phyloP scores from a whole-genome alignment of 73 alveolate species.

The Paraurostyla sp. region DNA sequence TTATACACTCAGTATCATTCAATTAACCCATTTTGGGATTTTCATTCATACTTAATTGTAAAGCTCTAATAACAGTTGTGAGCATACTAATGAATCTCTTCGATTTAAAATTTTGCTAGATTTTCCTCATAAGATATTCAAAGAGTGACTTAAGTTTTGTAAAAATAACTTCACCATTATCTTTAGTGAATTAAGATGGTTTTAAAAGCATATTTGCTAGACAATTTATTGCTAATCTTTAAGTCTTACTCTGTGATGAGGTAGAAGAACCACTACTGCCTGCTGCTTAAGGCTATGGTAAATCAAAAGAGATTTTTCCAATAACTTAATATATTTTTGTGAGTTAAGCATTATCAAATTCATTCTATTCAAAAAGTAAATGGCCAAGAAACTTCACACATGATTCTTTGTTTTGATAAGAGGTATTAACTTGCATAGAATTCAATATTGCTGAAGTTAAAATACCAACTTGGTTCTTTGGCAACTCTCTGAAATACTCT shows the following conservation, averaged over 20 bases:
- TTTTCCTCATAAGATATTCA: slow-evolving; percentile 26
- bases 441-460: not conserved
- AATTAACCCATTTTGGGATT: not conserved
- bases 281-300: not conserved
- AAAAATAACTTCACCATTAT: slow-evolving; percentile 18
- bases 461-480: not conserved
- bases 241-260: not conserved
- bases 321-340: not conserved
- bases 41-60: not conserved
- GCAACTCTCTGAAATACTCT: not conserved
- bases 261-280: not conserved
- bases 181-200: not conserved
- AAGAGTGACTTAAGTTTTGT: slow-evolving; percentile 2
- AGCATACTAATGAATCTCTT: slow-evolving; percentile 36
- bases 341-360: not conserved
- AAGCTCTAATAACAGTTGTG: slow-evolving; percentile 47
- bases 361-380: slow-evolving; percentile 35
- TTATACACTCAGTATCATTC: slow-evolving; percentile 38
- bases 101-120: not conserved
- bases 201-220: slow-evolving; percentile 13
- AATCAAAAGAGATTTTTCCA: not conserved
- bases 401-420: slow-evolving; percentile 24
- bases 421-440: slow-evolving; percentile 1
- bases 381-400: slow-evolving; percentile 29
- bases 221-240: slow-evolving; percentile 29